Base-by-base conservation (phyloP, 805 yeast genomes). In the Priceomyces medius region DNA sequence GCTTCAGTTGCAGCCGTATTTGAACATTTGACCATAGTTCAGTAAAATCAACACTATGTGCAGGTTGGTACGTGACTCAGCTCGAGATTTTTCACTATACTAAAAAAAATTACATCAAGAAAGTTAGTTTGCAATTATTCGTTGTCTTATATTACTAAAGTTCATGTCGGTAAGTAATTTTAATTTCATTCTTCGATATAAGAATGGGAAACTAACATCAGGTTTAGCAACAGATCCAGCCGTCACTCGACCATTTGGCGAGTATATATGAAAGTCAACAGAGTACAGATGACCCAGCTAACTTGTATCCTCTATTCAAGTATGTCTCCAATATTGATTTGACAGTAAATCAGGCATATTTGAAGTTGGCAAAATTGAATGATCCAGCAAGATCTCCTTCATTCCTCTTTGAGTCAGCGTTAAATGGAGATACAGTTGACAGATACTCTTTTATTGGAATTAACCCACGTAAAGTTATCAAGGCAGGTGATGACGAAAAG, bases 371-470 rank as follows among this genome's bases (percentile, higher is more conserved):
- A 5, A 66, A 77, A 37, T 86, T 91, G 36, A 71, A 74, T 48
- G 63, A 73, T 23, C 52, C 71, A 19, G 58, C 67, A 14, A 74
- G 85, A 49, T 55, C 73, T 0, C 85, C 84, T 28, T 84, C 95
- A 3, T 90, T 91, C 54, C 68, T 93, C 39, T 78, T 93, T 50
- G 99, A 93, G 63, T 81, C 91, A 51, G 95, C 98, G 2, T 77
- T 77, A 46, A 87, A 87, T 44, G 96, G 96, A 38, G 96, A 90
- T 58, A 82, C 84, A 35, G 79, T 93, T 21, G 96, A 87, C 47
- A 73, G 99, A 50, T 93, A 83, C 65, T 88, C 97, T 0, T 91
- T 90, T 61, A 81, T 93, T 58, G 99, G 99, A 3, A 73, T 83
- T 35, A 77, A 79, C 19, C 99, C 99, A 12, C 78, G 83, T 46